A percentile compares a stretch with the other conserved stretches of the same genome.
Evolutionary conservation across 2,329 filamentous ascomycete species (phyloP).

Genomic region (Ramularia endophylla): DNA sequence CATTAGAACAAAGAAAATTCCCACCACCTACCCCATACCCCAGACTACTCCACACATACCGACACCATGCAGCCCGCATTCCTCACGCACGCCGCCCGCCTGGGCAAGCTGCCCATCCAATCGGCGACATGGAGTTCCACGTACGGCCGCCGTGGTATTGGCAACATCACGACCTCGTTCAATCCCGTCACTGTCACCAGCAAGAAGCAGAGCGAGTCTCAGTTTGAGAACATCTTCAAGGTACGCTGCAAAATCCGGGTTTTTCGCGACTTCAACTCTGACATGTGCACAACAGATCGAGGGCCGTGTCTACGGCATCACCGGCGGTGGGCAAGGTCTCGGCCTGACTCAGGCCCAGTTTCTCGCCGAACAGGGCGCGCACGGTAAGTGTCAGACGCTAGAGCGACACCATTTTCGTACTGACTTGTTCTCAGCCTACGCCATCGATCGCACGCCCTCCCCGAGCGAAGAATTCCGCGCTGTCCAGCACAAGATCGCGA

Average conservation of each 20-base stretch:
- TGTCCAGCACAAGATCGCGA: slow-evolving; percentile 33
- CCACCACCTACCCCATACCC: too few species aligned
- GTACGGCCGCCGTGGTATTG: too few species aligned
- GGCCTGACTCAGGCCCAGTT: slow-evolving; percentile 39
- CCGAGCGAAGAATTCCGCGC: slow-evolving; percentile 40
- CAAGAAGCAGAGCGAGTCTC: neutral
- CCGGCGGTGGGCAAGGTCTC: slow-evolving; percentile 23
- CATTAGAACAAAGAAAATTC: too few species aligned
- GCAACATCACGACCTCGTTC: too few species aligned
- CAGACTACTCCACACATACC: too few species aligned
- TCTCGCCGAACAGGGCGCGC: slow-evolving; percentile 43
- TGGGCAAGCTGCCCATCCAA: too few species aligned
- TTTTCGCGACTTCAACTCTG: too few species aligned
- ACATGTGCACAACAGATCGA: slow-evolving; percentile 12
- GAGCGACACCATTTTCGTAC: too few species aligned
- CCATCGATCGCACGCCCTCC: slow-evolving; percentile 41
- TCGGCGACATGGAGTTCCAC: too few species aligned
- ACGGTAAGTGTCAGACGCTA: too few species aligned
- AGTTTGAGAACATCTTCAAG: neutral
- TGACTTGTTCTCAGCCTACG: slow-evolving; percentile 37
- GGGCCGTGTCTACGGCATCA: slow-evolving; percentile 19
- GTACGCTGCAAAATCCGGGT: neutral
- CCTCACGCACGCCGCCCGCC: too few species aligned
- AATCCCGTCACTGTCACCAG: neutral
- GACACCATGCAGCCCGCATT: too few species aligned